phyloP scores from a whole-genome alignment of 495 filamentous ascomycete species.

The Penicillium daleae region DNA sequence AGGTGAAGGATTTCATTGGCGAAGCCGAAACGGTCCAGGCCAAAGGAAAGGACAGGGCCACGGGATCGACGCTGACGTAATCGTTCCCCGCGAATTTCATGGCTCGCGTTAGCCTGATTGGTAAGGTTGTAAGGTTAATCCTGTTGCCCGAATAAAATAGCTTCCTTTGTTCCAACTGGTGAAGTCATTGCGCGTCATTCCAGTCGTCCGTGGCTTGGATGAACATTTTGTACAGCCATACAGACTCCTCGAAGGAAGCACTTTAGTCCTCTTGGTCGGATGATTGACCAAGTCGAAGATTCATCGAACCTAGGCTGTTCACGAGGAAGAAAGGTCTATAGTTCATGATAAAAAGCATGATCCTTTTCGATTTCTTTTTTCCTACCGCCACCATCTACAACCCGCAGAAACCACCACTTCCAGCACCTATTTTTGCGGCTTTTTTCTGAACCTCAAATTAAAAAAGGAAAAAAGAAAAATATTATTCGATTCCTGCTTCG shows the following conservation, averaged over 20 bases:
- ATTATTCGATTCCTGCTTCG: neutral
- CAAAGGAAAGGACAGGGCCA: neutral
- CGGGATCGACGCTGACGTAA: conserved; percentile 12
- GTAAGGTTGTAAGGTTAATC: conserved; percentile 2
- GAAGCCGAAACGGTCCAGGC: conserved; percentile 1
- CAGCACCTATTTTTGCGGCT: neutral
- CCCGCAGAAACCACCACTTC: neutral
- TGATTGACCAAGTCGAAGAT: neutral
- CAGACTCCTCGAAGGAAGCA: neutral
- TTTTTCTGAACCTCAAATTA: neutral
- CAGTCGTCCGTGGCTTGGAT: conserved; percentile 16
- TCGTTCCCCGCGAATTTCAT: conserved; percentile 7
- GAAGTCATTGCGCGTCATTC: conserved; percentile 39
- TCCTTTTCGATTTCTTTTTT: conserved; percentile 13
- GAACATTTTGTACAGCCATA: neutral
- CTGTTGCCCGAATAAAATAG: neutral
- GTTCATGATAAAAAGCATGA: conserved; percentile 20
- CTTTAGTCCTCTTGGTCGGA: neutral
- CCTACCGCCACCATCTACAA: conserved; percentile 5
- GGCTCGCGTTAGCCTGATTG: neutral
- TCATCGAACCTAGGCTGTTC: conserved; percentile 4
- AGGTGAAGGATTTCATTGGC: neutral
- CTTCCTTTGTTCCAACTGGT: conserved; percentile 4
- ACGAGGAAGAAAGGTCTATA: neutral
- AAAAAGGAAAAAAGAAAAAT: neutral